Evolutionary conservation across 1,284 basidiomycete genomes (phyloP).

Genomic region (Ganoderma boninense): DNA sequence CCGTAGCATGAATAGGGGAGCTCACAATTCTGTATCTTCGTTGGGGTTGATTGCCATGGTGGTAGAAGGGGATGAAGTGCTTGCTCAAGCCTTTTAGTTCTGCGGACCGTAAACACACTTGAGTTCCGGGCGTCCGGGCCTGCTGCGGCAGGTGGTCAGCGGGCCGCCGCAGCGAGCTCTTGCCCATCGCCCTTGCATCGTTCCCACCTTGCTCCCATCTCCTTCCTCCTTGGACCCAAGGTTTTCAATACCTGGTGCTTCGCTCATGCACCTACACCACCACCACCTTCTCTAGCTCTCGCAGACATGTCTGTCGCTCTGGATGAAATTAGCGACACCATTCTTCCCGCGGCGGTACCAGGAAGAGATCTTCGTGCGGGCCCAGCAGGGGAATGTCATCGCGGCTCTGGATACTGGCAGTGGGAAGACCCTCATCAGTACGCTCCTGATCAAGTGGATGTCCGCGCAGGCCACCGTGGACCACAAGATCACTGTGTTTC

Average conservation of each 20-base stretch:
- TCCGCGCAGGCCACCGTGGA: conserved; percentile 54
- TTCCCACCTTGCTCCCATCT: conserved; percentile 2
- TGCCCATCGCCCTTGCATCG: neutral
- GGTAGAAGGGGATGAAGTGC: conserved; percentile 3
- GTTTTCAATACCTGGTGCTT: neutral
- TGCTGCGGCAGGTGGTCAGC: conserved; percentile 7
- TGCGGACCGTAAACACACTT: neutral
- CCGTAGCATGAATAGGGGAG: conserved; percentile 24
- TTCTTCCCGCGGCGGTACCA: conserved; percentile 67
- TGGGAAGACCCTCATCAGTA: conserved; percentile 86
- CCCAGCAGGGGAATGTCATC: conserved; percentile 78
- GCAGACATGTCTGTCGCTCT: conserved; percentile 34
- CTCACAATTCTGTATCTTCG: conserved; percentile 95
- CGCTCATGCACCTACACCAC: conserved; percentile 8
- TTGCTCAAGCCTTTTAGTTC: neutral
- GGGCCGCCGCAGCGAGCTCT: neutral
- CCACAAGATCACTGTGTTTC: conserved; percentile 69
- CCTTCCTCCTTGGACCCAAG: neutral
- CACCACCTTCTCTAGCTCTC: neutral
- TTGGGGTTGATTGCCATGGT: conserved; percentile 77
- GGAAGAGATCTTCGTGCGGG: conserved; percentile 78
- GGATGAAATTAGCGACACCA: conserved; percentile 38
- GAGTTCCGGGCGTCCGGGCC: neutral
- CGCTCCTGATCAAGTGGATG: conserved; percentile 81
- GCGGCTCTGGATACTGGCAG: conserved; percentile 81